These are phyloP conservation scores for Trichothecium roseum DNA, from an alignment of 2,329 filamentous ascomycete species.

Conservation along the genomic window DNA sequence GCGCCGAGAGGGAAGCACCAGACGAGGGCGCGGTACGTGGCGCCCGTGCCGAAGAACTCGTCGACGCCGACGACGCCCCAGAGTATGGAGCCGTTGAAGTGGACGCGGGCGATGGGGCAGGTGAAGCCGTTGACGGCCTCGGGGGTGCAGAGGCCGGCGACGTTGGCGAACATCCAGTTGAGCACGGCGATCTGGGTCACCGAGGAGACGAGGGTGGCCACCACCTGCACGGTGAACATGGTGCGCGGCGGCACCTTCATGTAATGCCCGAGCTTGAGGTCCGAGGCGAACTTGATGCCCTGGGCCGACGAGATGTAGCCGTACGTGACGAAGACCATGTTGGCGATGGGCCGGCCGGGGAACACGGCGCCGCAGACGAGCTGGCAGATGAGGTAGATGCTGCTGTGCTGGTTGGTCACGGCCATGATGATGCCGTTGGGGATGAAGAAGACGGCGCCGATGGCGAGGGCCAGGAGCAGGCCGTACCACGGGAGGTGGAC, in stretches of 20 bases:
- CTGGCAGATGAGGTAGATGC: constrained; percentile 79
- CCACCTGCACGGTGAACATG: constrained; percentile 68
- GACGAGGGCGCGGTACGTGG: constrained; percentile 65
- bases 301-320: constrained; percentile 84
- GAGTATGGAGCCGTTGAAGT: constrained; percentile 83
- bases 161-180: constrained; percentile 81
- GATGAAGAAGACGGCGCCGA: constrained; percentile 75
- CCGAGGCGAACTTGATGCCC: constrained; percentile 79
- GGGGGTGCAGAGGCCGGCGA: constrained; percentile 67
- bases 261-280: constrained; percentile 80
- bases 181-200: constrained; percentile 74
- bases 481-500: constrained; percentile 83
- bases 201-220: constrained; percentile 65
- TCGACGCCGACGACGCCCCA: constrained; percentile 80
- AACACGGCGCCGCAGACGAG: constrained; percentile 74
- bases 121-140: constrained; percentile 79
- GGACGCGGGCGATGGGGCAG: constrained; percentile 76
- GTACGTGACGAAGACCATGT: constrained; percentile 91
- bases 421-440: constrained; percentile 91
- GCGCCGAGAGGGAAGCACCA: constrained; percentile 77
- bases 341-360: constrained; percentile 75
- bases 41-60: constrained; percentile 70
- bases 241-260: constrained; percentile 80
- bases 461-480: constrained; percentile 64
- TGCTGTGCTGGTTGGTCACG: constrained; percentile 81